Base-by-base conservation (phyloP, 2,329 filamentous ascomycete genomes). In the Claviceps africana region DNA sequence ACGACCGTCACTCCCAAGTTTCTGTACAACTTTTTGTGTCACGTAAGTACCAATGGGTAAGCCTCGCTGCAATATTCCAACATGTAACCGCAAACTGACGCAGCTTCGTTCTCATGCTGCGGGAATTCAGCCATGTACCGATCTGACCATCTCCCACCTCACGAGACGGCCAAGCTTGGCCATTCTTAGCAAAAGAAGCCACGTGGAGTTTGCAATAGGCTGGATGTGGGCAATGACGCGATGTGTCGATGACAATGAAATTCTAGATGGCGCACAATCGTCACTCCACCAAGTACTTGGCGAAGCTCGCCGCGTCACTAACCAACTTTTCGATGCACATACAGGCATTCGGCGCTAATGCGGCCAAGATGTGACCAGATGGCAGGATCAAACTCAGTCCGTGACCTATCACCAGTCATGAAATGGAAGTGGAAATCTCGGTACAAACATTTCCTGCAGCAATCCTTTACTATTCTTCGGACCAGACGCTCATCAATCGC, bases 291-390 rank as follows among this genome's bases (percentile, higher is more conserved):
- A 13, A 31, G 30, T 9, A 31, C 42, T 42, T 21, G 19, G 22
- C 21, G 39, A 42, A 37, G 37, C n/a, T 42, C 22, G 40, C 40
- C 37, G 31, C 43, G 28, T 49, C 48, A 19, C 43, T 46, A 17
- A 15, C 13, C n/a, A 22, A 28, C 21, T 11, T 10, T 28, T 25
- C 42, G 28, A n/a, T 47, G 31, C 28, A 35, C 22, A 53, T 47
- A 50, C 47, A 53, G 25, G 33, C 43, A 50, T 53, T 44, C 15
- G 42, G 13, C 28, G 17, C 51, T 35, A 53, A 45, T 53, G 47
- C 47, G 47, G 51, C 51, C 51, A 47, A 50, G 19, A 53, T 50
- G 47, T 40, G 47, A 33, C 51, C 51, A 33, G 35, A 53, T 42
- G 33, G 25, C 30, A 50, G 22, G 19, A 43, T 53, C 42, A 40